phyloP scores from a whole-genome alignment of 768 basidiomycete species.

The Mycena floridula region DNA sequence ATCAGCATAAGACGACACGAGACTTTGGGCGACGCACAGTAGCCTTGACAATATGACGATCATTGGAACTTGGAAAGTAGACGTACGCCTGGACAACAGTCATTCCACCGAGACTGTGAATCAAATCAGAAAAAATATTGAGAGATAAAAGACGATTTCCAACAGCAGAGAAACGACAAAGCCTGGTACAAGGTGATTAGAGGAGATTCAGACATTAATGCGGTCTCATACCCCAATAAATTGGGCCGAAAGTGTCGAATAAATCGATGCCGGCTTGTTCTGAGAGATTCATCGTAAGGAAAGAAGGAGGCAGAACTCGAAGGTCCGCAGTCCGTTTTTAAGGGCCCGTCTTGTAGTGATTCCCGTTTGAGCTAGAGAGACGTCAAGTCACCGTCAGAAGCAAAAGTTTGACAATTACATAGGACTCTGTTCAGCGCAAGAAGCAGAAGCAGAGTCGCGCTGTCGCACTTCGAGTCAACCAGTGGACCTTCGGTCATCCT shows the following conservation, averaged over 20 bases:
- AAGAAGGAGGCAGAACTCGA: too few relatives aligned
- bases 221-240: slow-evolving; percentile 24
- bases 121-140: background rate
- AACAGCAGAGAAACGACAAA: slow-evolving; percentile 24
- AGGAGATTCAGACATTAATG: slow-evolving; percentile 1
- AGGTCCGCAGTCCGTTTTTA: too few relatives aligned
- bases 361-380: too few relatives aligned
- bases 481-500: too few relatives aligned
- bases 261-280: slow-evolving; percentile 22
- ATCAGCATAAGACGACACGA: background rate
- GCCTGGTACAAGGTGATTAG: slow-evolving; percentile 10
- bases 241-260: slow-evolving; percentile 20
- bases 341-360: too few relatives aligned
- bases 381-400: too few relatives aligned
- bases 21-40: slow-evolving; percentile 17
- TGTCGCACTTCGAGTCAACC: too few relatives aligned
- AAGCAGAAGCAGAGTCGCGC: too few relatives aligned
- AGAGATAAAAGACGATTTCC: background rate
- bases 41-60: slow-evolving; percentile 20
- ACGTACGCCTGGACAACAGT: slow-evolving; percentile 34
- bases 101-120: slow-evolving; percentile 30
- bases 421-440: too few relatives aligned
- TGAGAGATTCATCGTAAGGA: too few relatives aligned
- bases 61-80: slow-evolving; percentile 28
- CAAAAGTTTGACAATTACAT: too few relatives aligned